Evolutionary conservation across 352 stramenopile species (phyloP).

Genomic region (Saprolegnia parasitica): DNA sequence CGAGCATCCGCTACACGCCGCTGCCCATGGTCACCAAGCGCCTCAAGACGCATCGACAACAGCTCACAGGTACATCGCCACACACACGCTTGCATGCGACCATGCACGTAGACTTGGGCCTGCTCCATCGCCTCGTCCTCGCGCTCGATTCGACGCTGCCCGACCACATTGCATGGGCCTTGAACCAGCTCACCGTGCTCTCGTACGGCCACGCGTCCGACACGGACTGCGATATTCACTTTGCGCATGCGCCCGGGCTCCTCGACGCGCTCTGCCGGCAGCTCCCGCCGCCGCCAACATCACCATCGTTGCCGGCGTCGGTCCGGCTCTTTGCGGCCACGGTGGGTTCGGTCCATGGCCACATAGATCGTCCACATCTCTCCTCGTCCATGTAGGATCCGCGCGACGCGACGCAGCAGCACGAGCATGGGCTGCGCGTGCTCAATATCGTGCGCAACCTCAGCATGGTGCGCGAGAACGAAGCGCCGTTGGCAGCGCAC

Average conservation of each 20-base stretch:
- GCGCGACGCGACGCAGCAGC: constrained; percentile 41
- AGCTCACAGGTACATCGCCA: constrained; percentile 29
- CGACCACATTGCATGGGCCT: constrained; percentile 46
- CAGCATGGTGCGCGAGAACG: constrained; percentile 64
- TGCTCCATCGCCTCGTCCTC: constrained; percentile 63
- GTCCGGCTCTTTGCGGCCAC: background rate
- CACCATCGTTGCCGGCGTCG: background rate
- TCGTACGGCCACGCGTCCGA: constrained; percentile 53
- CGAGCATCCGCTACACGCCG: constrained; percentile 56
- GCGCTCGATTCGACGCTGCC: constrained; percentile 61
- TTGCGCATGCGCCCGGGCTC: constrained; percentile 64
- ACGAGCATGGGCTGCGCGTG: constrained; percentile 49
- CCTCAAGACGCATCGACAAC: constrained; percentile 54
- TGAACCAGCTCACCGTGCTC: constrained; percentile 70
- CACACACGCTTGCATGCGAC: background rate
- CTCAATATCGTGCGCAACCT: constrained; percentile 80
- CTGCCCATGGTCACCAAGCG: constrained; percentile 57
- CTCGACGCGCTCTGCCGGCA: constrained; percentile 73
- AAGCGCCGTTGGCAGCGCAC: constrained; percentile 57
- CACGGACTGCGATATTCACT: constrained; percentile 45
- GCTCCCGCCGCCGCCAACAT: constrained; percentile 33
- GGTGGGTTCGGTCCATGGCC: background rate
- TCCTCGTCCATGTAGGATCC: background rate
- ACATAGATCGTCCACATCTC: background rate
- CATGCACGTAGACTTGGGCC: constrained; percentile 47